Evolutionary conservation across 345 rosid species (phyloP).

Genomic region (rapeseed (Brassica napus)): Da-Ae NC_063442.1:37936001-37936500

Average conservation of each 20-base stretch:
- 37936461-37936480: constrained; percentile 17
- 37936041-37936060: background rate
- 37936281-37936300: constrained; percentile 10
- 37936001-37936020: background rate
- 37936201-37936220: constrained; percentile 16
- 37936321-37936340: constrained; percentile 25
- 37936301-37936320: constrained; percentile 18
- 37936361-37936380: constrained; percentile 13
- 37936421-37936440: constrained; percentile 25
- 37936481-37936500: constrained; percentile 1
- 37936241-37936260: constrained; percentile 17
- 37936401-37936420: constrained; percentile 15
- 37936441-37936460: constrained; percentile 3
- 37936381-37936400: background rate
- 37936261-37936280: constrained; percentile 23
- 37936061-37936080: too few species aligned
- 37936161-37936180: background rate
- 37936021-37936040: background rate
- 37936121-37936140: background rate
- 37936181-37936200: background rate
- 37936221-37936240: constrained; percentile 11
- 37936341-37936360: background rate
- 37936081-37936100: too few species aligned
- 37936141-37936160: background rate
- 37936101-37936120: too few species aligned